Conservation (phyloP, 306 rosid species). For the apple (Malus domestica) region DNA sequence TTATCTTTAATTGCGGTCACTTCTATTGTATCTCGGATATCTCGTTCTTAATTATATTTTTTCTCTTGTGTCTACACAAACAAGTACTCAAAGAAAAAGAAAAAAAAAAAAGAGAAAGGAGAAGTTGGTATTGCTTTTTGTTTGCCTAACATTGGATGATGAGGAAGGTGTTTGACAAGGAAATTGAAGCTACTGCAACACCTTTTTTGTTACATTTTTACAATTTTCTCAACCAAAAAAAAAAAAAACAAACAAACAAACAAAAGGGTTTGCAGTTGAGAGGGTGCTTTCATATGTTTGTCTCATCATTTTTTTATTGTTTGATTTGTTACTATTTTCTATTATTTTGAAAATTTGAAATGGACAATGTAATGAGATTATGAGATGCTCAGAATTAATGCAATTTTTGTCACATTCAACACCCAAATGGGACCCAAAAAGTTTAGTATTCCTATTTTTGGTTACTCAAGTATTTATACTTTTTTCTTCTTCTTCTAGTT, state of each 20-base stretch:
- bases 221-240: not conserved
- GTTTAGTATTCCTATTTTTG: not conserved
- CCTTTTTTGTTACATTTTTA: slow-evolving; percentile 13
- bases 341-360: slow-evolving; percentile 14
- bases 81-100: slow-evolving; percentile 71
- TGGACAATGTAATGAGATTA: slow-evolving; percentile 24
- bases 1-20: no score
- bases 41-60: no score
- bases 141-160: slow-evolving; percentile 27
- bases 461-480: no score
- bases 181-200: slow-evolving; percentile 42
- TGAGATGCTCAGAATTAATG: not conserved
- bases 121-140: slow-evolving; percentile 49
- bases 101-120: slow-evolving; percentile 18
- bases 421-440: slow-evolving; percentile 15
- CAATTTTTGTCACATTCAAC: not conserved
- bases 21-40: no score
- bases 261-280: slow-evolving; percentile 39
- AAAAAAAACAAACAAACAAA: not conserved
- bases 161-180: slow-evolving; percentile 44
- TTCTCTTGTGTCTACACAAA: not conserved
- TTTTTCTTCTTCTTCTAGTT: not conserved
- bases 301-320: not conserved
- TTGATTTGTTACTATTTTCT: not conserved
- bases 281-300: slow-evolving; percentile 36